Conservation (phyloP, 495 filamentous ascomycete genomes). For the Aspergillus kassunensis region DNA sequence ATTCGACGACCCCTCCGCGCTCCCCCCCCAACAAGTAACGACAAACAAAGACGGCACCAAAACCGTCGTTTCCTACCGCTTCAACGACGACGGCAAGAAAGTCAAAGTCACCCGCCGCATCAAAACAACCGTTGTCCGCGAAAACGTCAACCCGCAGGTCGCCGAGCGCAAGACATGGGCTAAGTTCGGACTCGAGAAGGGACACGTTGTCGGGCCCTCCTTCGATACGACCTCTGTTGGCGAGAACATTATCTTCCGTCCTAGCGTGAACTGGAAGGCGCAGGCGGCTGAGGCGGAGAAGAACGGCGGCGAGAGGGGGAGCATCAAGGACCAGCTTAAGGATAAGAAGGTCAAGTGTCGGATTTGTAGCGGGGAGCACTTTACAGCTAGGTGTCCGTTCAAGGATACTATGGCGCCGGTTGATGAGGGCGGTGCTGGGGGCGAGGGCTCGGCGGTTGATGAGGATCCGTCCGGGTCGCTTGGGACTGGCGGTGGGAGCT, state of each 20-base stretch:
- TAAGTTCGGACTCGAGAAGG: constrained; percentile 88
- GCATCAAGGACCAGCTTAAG: constrained; percentile 88
- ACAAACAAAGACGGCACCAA: constrained; percentile 97
- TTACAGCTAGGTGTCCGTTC: constrained; percentile 90
- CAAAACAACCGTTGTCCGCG: constrained; percentile 79
- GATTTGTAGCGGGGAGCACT: constrained; percentile 98
- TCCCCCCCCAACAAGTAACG: constrained; percentile 81
- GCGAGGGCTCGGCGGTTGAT: constrained; percentile 43
- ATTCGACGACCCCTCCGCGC: constrained; percentile 74
- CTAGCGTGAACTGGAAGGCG: constrained; percentile 84
- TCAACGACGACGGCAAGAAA: constrained; percentile 91
- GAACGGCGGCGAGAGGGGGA: constrained; percentile 62
- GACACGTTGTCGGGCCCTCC: constrained; percentile 61
- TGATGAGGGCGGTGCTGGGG: constrained; percentile 60
- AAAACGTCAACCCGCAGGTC: constrained; percentile 93
- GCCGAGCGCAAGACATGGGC: constrained; percentile 87
- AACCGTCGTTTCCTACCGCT: constrained; percentile 83
- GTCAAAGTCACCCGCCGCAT: constrained; percentile 94
- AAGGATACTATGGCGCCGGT: constrained; percentile 78
- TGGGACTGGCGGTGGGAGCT: constrained; percentile 71
- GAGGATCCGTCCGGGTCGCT: constrained; percentile 46
- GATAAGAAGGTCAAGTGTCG: constrained; percentile 99
- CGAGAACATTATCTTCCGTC: constrained; percentile 96
- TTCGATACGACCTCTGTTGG: constrained; percentile 88
- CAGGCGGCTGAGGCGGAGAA: constrained; percentile 80